Evolutionary conservation across 805 yeast species (phyloP).

Genomic region (Spathaspora passalidarum): DNA sequence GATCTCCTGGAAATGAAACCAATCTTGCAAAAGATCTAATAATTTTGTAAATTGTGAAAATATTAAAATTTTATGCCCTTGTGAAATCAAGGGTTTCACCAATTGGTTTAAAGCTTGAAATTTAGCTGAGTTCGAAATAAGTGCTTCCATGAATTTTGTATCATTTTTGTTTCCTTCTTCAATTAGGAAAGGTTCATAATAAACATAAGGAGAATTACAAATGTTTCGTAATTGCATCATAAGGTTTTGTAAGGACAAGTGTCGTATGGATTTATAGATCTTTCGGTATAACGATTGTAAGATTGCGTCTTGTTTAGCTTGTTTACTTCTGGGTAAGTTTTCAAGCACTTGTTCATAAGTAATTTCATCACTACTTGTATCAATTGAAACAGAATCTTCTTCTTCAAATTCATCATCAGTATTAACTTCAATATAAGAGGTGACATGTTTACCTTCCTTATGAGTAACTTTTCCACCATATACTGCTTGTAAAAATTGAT

Average conservation of each 20-base stretch:
- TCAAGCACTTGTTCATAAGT: slow-evolving; percentile 4
- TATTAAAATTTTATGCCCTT: slow-evolving; percentile 68
- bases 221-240: slow-evolving; percentile 83
- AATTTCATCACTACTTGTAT: background rate
- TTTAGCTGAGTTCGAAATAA: slow-evolving; percentile 66
- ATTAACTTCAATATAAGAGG: slow-evolving; percentile 18
- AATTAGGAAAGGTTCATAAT: slow-evolving; percentile 69
- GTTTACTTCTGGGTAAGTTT: slow-evolving; percentile 3
- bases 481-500: slow-evolving; percentile 40
- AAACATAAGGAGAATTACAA: slow-evolving; percentile 83
- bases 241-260: slow-evolving; percentile 51
- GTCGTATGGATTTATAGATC: slow-evolving; percentile 26
- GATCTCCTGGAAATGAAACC: slow-evolving; percentile 51
- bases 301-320: slow-evolving; percentile 10
- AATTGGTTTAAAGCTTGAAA: slow-evolving; percentile 67
- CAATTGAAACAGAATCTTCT: background rate
- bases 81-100: slow-evolving; percentile 44
- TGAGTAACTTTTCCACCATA: slow-evolving; percentile 16
- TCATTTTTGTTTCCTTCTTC: slow-evolving; percentile 34
- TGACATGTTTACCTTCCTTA: background rate
- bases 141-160: slow-evolving; percentile 20
- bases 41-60: slow-evolving; percentile 84
- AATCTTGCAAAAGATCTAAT: slow-evolving; percentile 79
- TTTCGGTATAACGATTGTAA: slow-evolving; percentile 13
- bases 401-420: slow-evolving; percentile 29